Base-by-base conservation (phyloP, 2,329 filamentous ascomycete genomes). In the Plectosphaerella sp. region DNA sequence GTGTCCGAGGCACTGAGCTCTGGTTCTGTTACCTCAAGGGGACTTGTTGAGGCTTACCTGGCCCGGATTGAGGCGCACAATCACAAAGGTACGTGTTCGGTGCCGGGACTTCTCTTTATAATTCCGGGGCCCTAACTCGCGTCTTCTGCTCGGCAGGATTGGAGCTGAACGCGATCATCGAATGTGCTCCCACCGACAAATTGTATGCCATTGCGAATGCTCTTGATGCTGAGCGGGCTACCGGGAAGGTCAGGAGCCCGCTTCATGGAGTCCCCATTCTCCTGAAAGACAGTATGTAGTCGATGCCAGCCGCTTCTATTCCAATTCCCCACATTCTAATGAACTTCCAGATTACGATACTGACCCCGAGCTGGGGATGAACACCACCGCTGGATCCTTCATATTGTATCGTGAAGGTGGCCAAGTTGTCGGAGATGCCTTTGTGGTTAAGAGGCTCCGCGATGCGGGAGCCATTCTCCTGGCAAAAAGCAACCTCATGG, bases 261-360 rank as follows among this genome's bases (percentile, higher is more conserved):
- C 70, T 87, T 0, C 83, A 88, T 62, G 84, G 85, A 6, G 75
- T 88, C 5, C 84, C 84, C 0, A 78, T 88, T 36, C 66, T 87
- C 11, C 72, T 88, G 67, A 88, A 88, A 64, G 79, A 86, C 66
- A 86, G 84, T 61, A 86, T 88, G 35, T 48, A 83, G 78, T 15
- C 87, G 83, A 0, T 22, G 22, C 3, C 22, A 22, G 22, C 22
- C 22, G 22, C 22, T 3, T 22, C 22, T 22, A 3, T 22, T 22
- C 22, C 22, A 22, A 22, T 22, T 22, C n/a, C n/a, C n/a, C n/a
- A n/a, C n/a, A n/a, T n/a, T 3, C 22, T n/a, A n/a, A 37, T 37
- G 35, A 12, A 4, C 11, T n/a, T n/a, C 11, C 35, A 37, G 35
- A 37, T 37, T 37, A 37, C 35, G 35, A 37, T n/a, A 37, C 35